Evolutionary conservation across 345 rosid species (phyloP).

Genomic region (Arabis hirsuta): DNA sequence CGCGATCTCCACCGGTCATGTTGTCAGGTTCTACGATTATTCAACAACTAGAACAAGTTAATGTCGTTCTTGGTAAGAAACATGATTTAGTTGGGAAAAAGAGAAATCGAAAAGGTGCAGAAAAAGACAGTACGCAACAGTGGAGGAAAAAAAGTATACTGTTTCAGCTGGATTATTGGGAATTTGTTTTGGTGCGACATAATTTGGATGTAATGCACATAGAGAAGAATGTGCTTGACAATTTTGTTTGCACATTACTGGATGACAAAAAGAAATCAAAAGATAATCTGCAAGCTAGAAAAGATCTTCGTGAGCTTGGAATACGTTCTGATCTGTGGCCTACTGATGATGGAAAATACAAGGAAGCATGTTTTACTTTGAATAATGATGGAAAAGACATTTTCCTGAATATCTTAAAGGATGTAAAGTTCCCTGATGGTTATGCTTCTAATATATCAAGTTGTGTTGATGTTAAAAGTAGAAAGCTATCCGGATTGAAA

Average conservation of each 20-base stretch:
- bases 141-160: background rate
- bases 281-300: background rate
- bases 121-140: no score
- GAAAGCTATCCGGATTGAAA: background rate
- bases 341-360: background rate
- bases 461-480: background rate
- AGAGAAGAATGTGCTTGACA: background rate
- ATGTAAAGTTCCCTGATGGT: background rate
- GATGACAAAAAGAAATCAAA: background rate
- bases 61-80: background rate
- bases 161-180: background rate
- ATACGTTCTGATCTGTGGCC: no score
- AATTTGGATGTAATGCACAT: slow-evolving; percentile 10
- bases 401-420: background rate
- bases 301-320: background rate
- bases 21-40: background rate
- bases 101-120: background rate
- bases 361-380: background rate
- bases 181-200: background rate
- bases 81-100: background rate
- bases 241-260: background rate
- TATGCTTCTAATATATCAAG: background rate
- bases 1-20: background rate
- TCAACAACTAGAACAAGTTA: background rate
- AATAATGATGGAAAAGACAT: background rate